Percentiles rank a stretch among this genome's conserved stretches.
phyloP scores from a whole-genome alignment of 2,329 filamentous ascomycete genomes.

The Fusarium lyarnte region DNA sequence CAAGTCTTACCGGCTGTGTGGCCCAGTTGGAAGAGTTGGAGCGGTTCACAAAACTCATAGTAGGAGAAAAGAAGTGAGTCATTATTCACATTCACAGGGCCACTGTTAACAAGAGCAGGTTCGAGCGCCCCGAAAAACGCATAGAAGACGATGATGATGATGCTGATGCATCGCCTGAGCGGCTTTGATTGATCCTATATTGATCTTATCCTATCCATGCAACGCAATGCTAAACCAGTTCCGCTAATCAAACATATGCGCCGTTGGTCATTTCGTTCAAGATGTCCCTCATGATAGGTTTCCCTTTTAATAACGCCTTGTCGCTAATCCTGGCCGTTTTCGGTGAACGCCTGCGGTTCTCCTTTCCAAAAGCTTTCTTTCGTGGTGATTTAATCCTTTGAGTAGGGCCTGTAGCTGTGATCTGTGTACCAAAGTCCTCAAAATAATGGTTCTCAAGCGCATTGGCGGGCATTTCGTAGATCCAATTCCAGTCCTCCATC shows the following conservation, averaged over 20 bases:
- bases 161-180: conserved; percentile 21
- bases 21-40: conserved; percentile 64
- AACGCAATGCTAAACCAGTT: conserved; percentile 21
- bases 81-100: background rate
- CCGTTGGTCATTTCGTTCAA: conserved; percentile 73
- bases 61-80: conserved; percentile 61
- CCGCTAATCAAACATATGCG: conserved; percentile 47
- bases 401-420: conserved; percentile 48
- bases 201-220: conserved; percentile 18
- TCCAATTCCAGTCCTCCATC: conserved; percentile 82
- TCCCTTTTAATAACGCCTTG: conserved; percentile 70
- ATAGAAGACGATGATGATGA: conserved; percentile 38
- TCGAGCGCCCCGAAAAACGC: conserved; percentile 45
- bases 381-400: conserved; percentile 44
- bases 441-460: conserved; percentile 76
- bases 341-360: conserved; percentile 60
- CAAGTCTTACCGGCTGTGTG: conserved; percentile 64
- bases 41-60: conserved; percentile 66
- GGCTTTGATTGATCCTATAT: conserved; percentile 24
- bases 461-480: conserved; percentile 73
- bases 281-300: conserved; percentile 78
- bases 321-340: conserved; percentile 67
- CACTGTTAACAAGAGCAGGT: conserved; percentile 42
- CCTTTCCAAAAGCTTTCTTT: conserved; percentile 51
- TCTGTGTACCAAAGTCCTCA: conserved; percentile 64